Evolutionary conservation across 805 yeast genomes (phyloP).

Genomic region (Yamadazyma takamatsuzukensis): DNA sequence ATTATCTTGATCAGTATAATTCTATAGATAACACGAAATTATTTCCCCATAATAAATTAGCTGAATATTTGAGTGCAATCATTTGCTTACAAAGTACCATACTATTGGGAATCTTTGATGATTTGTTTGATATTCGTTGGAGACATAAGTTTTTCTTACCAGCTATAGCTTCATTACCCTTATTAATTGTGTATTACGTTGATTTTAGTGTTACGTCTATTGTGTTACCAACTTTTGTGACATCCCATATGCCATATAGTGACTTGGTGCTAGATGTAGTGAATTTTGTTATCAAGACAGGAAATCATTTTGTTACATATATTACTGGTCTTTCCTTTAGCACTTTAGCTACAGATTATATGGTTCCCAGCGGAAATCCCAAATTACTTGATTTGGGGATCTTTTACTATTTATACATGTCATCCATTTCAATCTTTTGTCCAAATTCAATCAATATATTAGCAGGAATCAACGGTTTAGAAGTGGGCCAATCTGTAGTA

Average conservation of each 20-base stretch:
- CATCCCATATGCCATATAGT: conserved; percentile 29
- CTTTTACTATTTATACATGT: conserved; percentile 86
- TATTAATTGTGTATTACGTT: conserved; percentile 84
- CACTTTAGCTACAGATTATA: conserved; percentile 32
- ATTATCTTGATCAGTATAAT: conserved; percentile 32
- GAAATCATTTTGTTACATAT: conserved; percentile 28
- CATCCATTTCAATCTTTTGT: conserved; percentile 84
- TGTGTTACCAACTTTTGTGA: conserved; percentile 68
- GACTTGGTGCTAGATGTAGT: conserved; percentile 19
- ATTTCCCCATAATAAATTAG: conserved; percentile 79
- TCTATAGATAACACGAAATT: conserved; percentile 27
- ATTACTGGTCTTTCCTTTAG: conserved; percentile 37
- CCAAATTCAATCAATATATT: conserved; percentile 94
- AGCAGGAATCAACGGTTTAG: conserved; percentile 96
- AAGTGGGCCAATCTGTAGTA: conserved; percentile 90
- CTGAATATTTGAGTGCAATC: conserved; percentile 82
- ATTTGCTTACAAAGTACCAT: conserved; percentile 81
- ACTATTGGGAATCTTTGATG: conserved; percentile 87
- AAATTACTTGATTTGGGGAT: conserved; percentile 69
- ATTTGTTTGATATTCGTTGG: conserved; percentile 94
- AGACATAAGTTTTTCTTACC: conserved; percentile 95
- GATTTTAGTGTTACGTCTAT: conserved; percentile 92
- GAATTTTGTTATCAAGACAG: conserved; percentile 19
- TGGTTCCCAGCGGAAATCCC: conserved; percentile 35
- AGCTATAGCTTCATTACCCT: conserved; percentile 89